Percentiles rank a stretch among this genome's conserved stretches.
These are phyloP conservation scores for Bertia moriformis DNA, from an alignment of 2,329 filamentous ascomycete species.

Conservation along the genomic window DNA sequence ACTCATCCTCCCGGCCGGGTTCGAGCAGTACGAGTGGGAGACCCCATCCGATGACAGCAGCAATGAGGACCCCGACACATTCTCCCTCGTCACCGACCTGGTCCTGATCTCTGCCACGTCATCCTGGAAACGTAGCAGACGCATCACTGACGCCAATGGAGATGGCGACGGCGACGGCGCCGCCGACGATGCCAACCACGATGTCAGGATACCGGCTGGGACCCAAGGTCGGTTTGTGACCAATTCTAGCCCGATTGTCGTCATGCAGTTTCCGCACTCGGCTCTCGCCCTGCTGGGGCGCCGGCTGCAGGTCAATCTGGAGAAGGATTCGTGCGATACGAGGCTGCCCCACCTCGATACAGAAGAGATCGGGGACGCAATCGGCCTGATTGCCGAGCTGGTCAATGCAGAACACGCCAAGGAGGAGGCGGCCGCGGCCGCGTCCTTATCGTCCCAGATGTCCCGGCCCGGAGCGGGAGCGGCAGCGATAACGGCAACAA, in stretches of 20 bases:
- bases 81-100: slow-evolving; percentile 51
- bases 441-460: too few relatives aligned
- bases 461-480: slow-evolving; percentile 2
- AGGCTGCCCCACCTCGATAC: slow-evolving; percentile 36
- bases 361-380: slow-evolving; percentile 57
- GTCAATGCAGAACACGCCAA: slow-evolving; percentile 36
- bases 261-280: slow-evolving; percentile 68
- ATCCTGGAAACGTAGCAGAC: slow-evolving; percentile 26
- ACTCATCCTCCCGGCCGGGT: slow-evolving; percentile 57
- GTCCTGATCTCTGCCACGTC: too few relatives aligned
- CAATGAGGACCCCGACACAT: slow-evolving; percentile 50
- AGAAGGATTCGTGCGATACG: slow-evolving; percentile 35
- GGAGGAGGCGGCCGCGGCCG: too few relatives aligned
- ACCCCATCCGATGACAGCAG: slow-evolving; percentile 72
- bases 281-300: slow-evolving; percentile 67
- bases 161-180: slow-evolving; percentile 28
- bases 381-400: slow-evolving; percentile 60
- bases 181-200: slow-evolving; percentile 19
- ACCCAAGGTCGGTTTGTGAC: slow-evolving; percentile 61
- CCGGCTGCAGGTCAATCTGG: slow-evolving; percentile 53
- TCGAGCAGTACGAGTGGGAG: slow-evolving; percentile 61
- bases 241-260: slow-evolving; percentile 61
- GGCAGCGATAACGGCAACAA: slow-evolving; percentile 8
- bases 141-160: too few relatives aligned
- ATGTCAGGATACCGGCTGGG: slow-evolving; percentile 50